These are phyloP conservation scores for Candida sojae DNA, from an alignment of 1,139 yeast genomes.

Conservation along the genomic window DNA sequence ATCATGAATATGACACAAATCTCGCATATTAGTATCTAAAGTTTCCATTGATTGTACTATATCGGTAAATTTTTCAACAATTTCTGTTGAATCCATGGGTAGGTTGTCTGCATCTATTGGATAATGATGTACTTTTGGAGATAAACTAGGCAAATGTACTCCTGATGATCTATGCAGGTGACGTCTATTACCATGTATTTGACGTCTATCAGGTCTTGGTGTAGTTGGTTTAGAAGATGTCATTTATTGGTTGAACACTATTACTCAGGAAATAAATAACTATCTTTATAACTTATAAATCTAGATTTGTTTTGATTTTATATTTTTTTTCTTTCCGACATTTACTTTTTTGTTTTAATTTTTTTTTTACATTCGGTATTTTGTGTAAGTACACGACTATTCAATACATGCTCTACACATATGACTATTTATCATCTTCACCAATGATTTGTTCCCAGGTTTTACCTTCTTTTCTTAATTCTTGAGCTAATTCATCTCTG, in stretches of 20 bases:
- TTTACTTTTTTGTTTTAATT: neutral
- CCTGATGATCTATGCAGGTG: conserved; percentile 46
- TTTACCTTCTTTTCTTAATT: conserved; percentile 71
- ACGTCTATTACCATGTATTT: conserved; percentile 18
- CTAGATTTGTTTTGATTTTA: conserved; percentile 2
- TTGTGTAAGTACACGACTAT: neutral
- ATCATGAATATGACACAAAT: conserved; percentile 51
- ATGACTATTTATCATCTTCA: conserved; percentile 37
- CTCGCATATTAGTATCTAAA: conserved; percentile 45
- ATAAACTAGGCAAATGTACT: conserved; percentile 37
- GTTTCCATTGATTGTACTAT: conserved; percentile 57
- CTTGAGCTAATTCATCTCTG: conserved; percentile 70
- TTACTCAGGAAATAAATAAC: neutral
- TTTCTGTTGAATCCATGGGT: conserved; percentile 37
- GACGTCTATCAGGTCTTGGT: conserved; percentile 14
- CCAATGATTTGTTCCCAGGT: conserved; percentile 83
- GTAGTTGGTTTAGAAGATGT: conserved; percentile 23
- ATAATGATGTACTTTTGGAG: conserved; percentile 43
- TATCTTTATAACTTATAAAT: neutral
- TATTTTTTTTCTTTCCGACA: neutral
- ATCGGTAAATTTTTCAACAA: conserved; percentile 37
- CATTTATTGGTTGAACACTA: conserved; percentile 6
- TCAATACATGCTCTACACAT: neutral
- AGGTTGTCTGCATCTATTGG: conserved; percentile 41
- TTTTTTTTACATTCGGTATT: neutral